Base-by-base conservation (phyloP, 257 asterid genomes). In the Primulina huaijiensis region DNA sequence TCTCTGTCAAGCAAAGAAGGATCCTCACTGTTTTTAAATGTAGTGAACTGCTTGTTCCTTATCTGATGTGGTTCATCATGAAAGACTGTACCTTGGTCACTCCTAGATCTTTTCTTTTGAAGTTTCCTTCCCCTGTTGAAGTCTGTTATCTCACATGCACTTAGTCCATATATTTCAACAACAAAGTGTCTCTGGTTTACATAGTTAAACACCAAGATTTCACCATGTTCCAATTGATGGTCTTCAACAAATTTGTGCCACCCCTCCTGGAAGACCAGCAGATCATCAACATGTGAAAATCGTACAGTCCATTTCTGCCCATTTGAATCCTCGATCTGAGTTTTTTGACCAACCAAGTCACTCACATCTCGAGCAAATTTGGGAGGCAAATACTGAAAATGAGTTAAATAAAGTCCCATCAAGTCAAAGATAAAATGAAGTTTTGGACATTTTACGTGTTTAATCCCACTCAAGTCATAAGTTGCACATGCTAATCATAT, bases 161-260 rank as follows among this genome's bases (percentile, higher is more conserved):
- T 80, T 75, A 6, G 74, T 40, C 76, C 90, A 71, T 8, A 82
- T 59, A 85, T 64, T 0, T 76, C 80, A 58, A 86, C 90, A 63
- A 76, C 72, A 71, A 92, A 89, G 75, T 81, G 86, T 1, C 77
- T 55, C 10, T 62, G 81, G 34, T 38, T 53, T 37, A 70, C 46
- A 59, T 74, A 83, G 61, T 75, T 40, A 70, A 92, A 84, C 3
- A 77, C 11, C 68, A 92, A 46, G 6, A 79, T 0, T 30, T 88
- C 71, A 19, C 98, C 95, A 7, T 2, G 14, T 71, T 68, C 69
- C 8, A 89, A 76, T 61, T 60, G 65, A 69, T 86, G 89, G 68
- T 74, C 84, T 8, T 8, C 30, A 19, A 67, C 78, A 73, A 89
- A 92, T 63, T 69, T 33, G 34, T 2, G 50, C 98, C 98, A 92